phyloP scores from a whole-genome alignment of 2,329 filamentous ascomycete genomes.

The Beauveria scarabaeidicola region DNA sequence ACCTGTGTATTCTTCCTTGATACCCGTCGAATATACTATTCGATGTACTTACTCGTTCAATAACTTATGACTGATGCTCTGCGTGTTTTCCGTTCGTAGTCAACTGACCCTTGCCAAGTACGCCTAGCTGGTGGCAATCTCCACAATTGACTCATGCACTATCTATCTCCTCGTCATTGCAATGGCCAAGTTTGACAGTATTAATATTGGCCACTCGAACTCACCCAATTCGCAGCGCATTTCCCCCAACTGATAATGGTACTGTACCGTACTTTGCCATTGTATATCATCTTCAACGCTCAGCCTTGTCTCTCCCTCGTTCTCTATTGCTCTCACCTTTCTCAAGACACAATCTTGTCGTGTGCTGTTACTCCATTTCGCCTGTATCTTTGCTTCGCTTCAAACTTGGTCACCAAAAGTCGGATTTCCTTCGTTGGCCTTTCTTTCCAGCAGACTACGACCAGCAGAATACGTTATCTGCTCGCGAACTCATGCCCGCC shows the following conservation, averaged over 20 bases:
- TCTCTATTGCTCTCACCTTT: background rate
- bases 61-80: background rate
- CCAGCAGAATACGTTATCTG: background rate
- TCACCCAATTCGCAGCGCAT: background rate
- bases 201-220: background rate
- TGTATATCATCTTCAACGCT: background rate
- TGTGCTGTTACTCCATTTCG: background rate
- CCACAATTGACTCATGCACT: constrained; percentile 2
- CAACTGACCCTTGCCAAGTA: no score
- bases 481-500: background rate
- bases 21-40: background rate
- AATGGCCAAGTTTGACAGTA: background rate
- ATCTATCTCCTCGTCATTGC: background rate
- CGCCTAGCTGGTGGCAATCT: background rate
- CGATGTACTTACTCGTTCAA: background rate
- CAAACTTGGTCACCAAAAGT: background rate
- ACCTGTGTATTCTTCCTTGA: background rate
- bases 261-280: background rate
- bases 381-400: background rate
- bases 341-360: background rate
- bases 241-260: background rate
- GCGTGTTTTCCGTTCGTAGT: no score
- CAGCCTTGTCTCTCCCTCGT: background rate
- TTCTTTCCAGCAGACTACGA: background rate
- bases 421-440: background rate